A percentile compares a stretch with the other conserved stretches of the same genome.
These are phyloP conservation scores for Metschnikowia matae DNA, from an alignment of 805 yeast genomes.

Conservation along the genomic window DNA sequence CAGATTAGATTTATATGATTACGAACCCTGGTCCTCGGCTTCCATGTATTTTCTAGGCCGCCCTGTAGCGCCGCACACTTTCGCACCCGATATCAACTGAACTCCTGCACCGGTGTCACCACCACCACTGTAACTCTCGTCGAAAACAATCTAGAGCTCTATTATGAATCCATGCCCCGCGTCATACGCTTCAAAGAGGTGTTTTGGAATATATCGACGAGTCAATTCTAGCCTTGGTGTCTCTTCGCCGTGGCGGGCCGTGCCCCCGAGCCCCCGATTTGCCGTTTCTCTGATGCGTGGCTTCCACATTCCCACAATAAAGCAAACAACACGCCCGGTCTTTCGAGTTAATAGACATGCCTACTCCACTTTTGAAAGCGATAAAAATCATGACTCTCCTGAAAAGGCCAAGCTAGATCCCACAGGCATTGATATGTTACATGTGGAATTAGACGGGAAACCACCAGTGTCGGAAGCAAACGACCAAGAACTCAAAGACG, in stretches of 20 bases:
- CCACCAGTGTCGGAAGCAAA: background rate
- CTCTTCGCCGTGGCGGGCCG: background rate
- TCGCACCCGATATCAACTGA: conserved; percentile 3
- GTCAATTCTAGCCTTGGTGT: background rate
- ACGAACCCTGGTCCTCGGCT: background rate
- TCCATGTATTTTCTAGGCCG: background rate
- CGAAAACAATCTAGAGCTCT: background rate
- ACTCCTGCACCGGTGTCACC: background rate
- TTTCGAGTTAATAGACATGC: background rate
- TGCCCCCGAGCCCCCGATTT: background rate
- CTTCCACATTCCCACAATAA: background rate
- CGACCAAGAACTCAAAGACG: background rate
- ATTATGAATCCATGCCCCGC: background rate
- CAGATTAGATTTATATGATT: background rate
- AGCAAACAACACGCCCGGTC: background rate
- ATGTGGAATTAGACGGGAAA: background rate
- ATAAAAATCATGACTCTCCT: background rate
- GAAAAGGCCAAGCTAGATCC: background rate
- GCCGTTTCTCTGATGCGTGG: background rate
- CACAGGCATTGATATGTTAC: background rate
- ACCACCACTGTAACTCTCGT: background rate
- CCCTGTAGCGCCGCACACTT: background rate
- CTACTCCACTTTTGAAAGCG: background rate
- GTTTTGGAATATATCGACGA: conserved; percentile 1
- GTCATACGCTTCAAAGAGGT: background rate